Evolutionary conservation across 257 asterid genomes (phyloP).

Genomic region (Striga asiatica): DNA sequence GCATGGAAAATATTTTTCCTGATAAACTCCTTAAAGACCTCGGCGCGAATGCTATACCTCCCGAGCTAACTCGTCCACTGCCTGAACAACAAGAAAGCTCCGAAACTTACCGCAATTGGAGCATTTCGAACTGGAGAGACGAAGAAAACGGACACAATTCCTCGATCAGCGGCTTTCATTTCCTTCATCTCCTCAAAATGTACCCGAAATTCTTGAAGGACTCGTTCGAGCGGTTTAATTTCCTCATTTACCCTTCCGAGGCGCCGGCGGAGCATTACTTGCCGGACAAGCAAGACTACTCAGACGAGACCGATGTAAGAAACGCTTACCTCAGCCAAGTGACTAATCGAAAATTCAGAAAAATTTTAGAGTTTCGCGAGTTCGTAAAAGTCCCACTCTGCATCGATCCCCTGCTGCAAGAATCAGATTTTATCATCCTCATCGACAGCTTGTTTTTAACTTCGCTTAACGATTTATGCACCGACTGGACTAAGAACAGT

Average conservation of each 20-base stretch:
- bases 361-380: slow-evolving; percentile 27
- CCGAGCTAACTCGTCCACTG: not conserved
- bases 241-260: slow-evolving; percentile 22
- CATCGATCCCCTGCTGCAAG: slow-evolving; percentile 5
- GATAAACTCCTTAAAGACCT: not conserved
- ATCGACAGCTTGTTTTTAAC: slow-evolving; percentile 15
- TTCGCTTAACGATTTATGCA: slow-evolving; percentile 13
- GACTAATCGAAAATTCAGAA: not conserved
- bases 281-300: slow-evolving; percentile 6
- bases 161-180: slow-evolving; percentile 16
- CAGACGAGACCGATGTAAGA: slow-evolving; percentile 13
- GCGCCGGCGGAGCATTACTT: not conserved
- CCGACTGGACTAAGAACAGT: slow-evolving; percentile 3
- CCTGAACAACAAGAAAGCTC: not conserved
- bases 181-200: slow-evolving; percentile 14
- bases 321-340: slow-evolving; percentile 8
- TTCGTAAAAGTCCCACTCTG: slow-evolving; percentile 17
- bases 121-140: slow-evolving; percentile 18
- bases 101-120: slow-evolving; percentile 18
- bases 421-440: slow-evolving; percentile 18
- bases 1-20: not conserved
- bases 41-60: not conserved
- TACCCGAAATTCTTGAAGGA: slow-evolving; percentile 1
- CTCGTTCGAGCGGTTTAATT: slow-evolving; percentile 15
- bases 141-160: not conserved